Conservation (phyloP, 2,329 filamentous ascomycete genomes). For the Exophiala oligosperma region DNA sequence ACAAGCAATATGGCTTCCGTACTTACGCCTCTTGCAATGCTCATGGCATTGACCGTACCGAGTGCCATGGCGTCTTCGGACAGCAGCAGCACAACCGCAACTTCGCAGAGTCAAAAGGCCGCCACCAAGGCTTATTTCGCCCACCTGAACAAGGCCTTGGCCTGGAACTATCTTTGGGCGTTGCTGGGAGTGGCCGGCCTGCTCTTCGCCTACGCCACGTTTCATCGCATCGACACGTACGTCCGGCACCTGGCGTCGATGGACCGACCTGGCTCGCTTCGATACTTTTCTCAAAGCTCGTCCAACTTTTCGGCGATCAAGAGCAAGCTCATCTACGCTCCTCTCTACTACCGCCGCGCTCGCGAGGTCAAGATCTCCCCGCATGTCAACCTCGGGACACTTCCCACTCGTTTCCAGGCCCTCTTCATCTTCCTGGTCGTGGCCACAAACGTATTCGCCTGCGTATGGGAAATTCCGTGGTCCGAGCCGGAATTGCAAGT, state of each 20-base stretch:
- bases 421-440: constrained; percentile 43
- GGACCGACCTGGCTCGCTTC: constrained; percentile 64
- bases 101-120: constrained; percentile 25
- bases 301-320: constrained; percentile 65
- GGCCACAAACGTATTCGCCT: constrained; percentile 50
- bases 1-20: constrained; percentile 5
- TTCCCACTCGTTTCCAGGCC: constrained; percentile 49
- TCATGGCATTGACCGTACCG: constrained; percentile 1
- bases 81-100: constrained; percentile 5
- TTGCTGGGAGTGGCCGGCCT: constrained; percentile 63
- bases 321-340: constrained; percentile 59
- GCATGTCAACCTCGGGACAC: constrained; percentile 46
- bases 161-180: constrained; percentile 62
- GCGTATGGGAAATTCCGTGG: constrained; percentile 49
- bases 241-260: constrained; percentile 73
- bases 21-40: background rate
- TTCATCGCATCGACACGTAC: constrained; percentile 63
- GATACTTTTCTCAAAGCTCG: constrained; percentile 68
- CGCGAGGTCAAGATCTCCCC: constrained; percentile 45
- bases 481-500: constrained; percentile 34
- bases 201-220: constrained; percentile 67
- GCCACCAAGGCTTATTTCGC: constrained; percentile 27
- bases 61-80: constrained; percentile 1
- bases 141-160: constrained; percentile 55
- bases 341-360: constrained; percentile 46